Evolutionary conservation across 805 yeast genomes (phyloP).

Genomic region (Teunomyces cretensis): DNA sequence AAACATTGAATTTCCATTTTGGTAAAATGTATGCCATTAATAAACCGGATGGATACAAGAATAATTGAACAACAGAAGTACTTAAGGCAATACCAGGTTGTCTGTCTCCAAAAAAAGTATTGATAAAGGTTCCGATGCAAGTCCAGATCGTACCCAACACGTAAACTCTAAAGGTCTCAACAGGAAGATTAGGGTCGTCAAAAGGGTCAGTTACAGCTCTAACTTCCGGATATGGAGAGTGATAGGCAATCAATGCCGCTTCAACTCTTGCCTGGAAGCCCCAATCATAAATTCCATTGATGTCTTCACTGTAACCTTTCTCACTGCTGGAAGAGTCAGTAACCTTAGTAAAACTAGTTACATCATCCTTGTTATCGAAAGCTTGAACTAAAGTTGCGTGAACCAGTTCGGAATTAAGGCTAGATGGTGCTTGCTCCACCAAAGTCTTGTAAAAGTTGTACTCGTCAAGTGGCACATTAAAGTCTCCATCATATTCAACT

Average conservation of each 20-base stretch:
- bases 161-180: slow-evolving; percentile 51
- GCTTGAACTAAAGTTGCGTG: not conserved
- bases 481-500: slow-evolving; percentile 38
- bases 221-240: slow-evolving; percentile 43
- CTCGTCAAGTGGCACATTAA: slow-evolving; percentile 31
- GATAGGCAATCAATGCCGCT: slow-evolving; percentile 37
- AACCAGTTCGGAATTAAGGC: not conserved
- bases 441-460: slow-evolving; percentile 23
- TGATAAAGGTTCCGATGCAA: slow-evolving; percentile 51
- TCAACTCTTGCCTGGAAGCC: slow-evolving; percentile 35
- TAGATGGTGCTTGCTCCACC: slow-evolving; percentile 4
- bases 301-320: not conserved
- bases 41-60: slow-evolving; percentile 46
- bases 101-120: slow-evolving; percentile 56
- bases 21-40: slow-evolving; percentile 36
- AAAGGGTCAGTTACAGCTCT: slow-evolving; percentile 40
- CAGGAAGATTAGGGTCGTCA: slow-evolving; percentile 33
- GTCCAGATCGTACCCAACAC: slow-evolving; percentile 54
- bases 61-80: slow-evolving; percentile 46
- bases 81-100: slow-evolving; percentile 47
- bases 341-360: not conserved
- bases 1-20: slow-evolving; percentile 21
- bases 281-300: slow-evolving; percentile 26
- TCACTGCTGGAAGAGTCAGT: slow-evolving; percentile 18
- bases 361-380: not conserved